Evolutionary conservation across 2,329 filamentous ascomycete species (phyloP).

Genomic region (Diplodia corticola): DNA sequence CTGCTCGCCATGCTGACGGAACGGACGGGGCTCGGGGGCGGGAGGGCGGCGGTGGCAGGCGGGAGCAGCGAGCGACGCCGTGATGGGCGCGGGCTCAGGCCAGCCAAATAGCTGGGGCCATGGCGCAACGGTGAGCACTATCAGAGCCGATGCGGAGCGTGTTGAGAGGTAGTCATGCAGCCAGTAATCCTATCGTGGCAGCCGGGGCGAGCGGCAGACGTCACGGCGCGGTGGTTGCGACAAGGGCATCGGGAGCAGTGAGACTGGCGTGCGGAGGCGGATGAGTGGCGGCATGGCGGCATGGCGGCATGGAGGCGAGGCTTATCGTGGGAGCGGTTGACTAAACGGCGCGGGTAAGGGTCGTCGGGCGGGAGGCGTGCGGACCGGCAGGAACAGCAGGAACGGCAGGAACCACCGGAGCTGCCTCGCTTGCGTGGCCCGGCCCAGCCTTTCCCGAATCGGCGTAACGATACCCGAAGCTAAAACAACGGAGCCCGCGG

Average conservation of each 20-base stretch:
- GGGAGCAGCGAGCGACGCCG: not conserved
- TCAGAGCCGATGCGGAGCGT: not conserved
- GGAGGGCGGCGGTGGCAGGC: not conserved
- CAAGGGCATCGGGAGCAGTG: constrained; percentile 6
- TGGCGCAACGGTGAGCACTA: not conserved
- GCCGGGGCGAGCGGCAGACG: constrained; percentile 23
- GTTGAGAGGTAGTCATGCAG: constrained; percentile 17
- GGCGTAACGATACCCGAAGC: constrained; percentile 6
- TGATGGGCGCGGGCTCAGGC: not conserved
- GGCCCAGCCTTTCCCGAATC: not conserved
- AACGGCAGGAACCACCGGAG: no score
- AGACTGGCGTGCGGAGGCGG: not conserved
- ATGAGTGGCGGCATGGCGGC: constrained; percentile 28
- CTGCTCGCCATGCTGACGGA: constrained; percentile 21
- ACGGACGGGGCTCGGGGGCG: not conserved
- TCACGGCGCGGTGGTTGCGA: not conserved
- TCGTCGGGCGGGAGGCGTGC: constrained; percentile 24
- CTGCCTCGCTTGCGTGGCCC: not conserved
- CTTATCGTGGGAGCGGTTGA: constrained; percentile 41
- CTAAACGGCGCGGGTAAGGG: constrained; percentile 38
- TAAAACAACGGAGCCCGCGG: not conserved
- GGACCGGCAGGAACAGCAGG: not conserved
- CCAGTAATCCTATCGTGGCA: constrained; percentile 12
- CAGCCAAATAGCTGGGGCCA: not conserved
- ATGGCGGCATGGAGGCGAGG: no score